Conservation (phyloP, 768 basidiomycete species). For the Amanita thiersii region DNA sequence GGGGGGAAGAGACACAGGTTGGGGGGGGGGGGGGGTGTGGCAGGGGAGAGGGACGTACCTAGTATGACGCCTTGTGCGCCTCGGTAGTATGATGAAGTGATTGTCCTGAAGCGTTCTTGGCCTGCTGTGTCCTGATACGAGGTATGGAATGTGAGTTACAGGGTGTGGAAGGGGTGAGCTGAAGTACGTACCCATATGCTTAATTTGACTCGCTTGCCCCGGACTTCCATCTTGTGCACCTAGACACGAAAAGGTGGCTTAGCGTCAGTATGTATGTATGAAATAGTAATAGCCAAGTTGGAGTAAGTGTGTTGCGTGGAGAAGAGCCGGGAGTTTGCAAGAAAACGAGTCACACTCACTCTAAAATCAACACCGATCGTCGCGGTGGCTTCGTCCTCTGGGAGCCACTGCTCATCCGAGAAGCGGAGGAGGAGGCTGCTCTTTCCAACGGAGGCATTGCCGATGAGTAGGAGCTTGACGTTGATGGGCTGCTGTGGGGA, state of each 20-base stretch:
- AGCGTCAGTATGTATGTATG: conserved; percentile 1
- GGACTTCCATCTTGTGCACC: conserved; percentile 86
- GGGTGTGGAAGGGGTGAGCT: neutral
- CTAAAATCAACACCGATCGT: conserved; percentile 84
- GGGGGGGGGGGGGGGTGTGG: too few relatives aligned
- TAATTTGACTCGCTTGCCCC: conserved; percentile 80
- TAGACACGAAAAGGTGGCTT: conserved; percentile 17
- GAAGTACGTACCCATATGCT: conserved; percentile 84
- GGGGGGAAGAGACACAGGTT: neutral
- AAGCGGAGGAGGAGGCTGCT: conserved; percentile 89
- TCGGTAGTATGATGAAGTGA: conserved; percentile 93
- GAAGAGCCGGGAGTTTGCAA: neutral
- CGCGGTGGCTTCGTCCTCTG: conserved; percentile 82
- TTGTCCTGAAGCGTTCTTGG: conserved; percentile 93
- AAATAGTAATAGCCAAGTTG: neutral
- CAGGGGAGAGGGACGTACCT: conserved; percentile 27
- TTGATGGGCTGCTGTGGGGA: conserved; percentile 43
- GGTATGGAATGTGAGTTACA: neutral
- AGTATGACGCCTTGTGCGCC: conserved; percentile 81
- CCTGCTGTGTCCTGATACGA: conserved; percentile 79
- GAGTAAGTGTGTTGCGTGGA: neutral
- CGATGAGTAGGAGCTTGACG: conserved; percentile 78
- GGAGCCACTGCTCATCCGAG: conserved; percentile 92
- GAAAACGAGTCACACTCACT: conserved; percentile 32
- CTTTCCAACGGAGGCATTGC: conserved; percentile 89